These are phyloP conservation scores for Croton setiger DNA, from an alignment of 441 rosid species.

Conservation along the genomic window DNA sequence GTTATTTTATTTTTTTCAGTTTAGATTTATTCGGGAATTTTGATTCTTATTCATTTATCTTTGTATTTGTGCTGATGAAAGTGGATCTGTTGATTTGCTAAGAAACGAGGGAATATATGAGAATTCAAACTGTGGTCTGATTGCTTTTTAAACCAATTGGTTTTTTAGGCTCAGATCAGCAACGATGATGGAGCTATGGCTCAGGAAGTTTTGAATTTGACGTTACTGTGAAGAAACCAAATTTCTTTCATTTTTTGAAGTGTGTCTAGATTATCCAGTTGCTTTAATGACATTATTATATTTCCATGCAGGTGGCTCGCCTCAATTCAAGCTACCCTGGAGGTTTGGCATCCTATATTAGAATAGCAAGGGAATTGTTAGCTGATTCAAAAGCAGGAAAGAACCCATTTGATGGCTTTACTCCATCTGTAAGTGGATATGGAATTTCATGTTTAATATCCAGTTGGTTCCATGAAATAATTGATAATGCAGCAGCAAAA, in stretches of 20 bases:
- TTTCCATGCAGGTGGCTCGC: slow-evolving; percentile 52
- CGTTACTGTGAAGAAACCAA: too few species aligned
- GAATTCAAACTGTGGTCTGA: background rate
- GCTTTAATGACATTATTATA: background rate
- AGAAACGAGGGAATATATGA: background rate
- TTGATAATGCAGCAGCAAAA: background rate
- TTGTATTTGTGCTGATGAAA: background rate
- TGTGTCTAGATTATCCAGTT: background rate
- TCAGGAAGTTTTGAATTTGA: background rate
- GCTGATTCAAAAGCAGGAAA: slow-evolving; percentile 89
- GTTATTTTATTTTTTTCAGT: background rate
- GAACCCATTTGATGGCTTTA: slow-evolving; percentile 94
- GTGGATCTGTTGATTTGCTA: slow-evolving; percentile 8
- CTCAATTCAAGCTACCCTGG: slow-evolving; percentile 87
- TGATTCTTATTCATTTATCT: background rate
- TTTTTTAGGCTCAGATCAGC: background rate
- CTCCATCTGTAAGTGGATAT: slow-evolving; percentile 68
- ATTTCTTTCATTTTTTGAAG: background rate
- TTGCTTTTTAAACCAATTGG: background rate
- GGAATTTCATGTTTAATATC: slow-evolving; percentile 2
- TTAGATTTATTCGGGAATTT: background rate
- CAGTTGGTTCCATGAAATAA: background rate
- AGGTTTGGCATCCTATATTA: slow-evolving; percentile 68
- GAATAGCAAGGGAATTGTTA: slow-evolving; percentile 74
- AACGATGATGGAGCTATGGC: background rate